Evolutionary conservation across 2,329 filamentous ascomycete genomes (phyloP), one percentile per base, ranked within the genome.

Genomic region (Penicillium hesseltinei): DNA sequence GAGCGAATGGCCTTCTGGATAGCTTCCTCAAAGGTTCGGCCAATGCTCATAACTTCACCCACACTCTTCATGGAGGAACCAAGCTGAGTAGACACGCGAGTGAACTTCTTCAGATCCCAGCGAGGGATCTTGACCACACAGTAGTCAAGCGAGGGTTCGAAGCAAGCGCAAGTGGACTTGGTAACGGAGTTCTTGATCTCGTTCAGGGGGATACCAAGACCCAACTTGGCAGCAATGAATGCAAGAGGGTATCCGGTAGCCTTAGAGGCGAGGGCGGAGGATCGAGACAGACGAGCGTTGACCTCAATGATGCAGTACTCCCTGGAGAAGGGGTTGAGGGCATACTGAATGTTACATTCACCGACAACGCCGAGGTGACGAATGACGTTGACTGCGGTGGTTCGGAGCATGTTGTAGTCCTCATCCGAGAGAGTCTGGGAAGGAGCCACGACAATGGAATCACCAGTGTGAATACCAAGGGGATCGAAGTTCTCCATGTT

Each of bases 401-500:
- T 97, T 65, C 94, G 89, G 33, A 99, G 85, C 94, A 97, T 97
- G 78, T 97, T 96, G 82, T 97, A 99, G 76, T 99, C 94, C 73
- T 97, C 92, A 60, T 99, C 93, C 3, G 92, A 96, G 21, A 99
- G 82, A 0, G 94, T 99, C 77, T 97, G 94, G 4, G 93, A 97
- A 40, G 94, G 94, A 9, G 94, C 94, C 46, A 99, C 94, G 51
- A 99, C 94, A 65, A 99, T 97, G 13, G 93, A 97, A 73, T 99
- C 94, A 75, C 94, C 94, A 3, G 94, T 99, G 72, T 97, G 94
- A 62, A 97, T 97, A 69, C 94, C 94, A 1, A 99, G 87, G 54
- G 94, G 94, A 75, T 99, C 94, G 71, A 99, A 99, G 80, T 99
- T 99, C 80, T 99, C 94, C 94, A 99, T 97, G 81, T 99, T 99